Evolutionary conservation across 805 yeast species (phyloP).

Genomic region (Barnettozyma pratensis): DNA sequence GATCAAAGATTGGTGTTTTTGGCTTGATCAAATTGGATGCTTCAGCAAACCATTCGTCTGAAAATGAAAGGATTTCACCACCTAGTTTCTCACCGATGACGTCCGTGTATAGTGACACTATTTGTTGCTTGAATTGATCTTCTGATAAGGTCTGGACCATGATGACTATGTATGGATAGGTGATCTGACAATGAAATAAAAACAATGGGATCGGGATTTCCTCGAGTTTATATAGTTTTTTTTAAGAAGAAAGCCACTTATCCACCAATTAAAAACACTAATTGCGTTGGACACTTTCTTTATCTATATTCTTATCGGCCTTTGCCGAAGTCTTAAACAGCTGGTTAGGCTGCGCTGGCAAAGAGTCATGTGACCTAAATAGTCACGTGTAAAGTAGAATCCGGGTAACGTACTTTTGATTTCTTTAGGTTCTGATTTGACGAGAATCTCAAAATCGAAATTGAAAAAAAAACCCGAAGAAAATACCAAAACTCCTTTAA

Average conservation of each 20-base stretch:
- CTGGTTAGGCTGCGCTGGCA: neutral
- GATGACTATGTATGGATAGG: neutral
- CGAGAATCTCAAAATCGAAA: neutral
- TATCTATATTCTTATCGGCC: neutral
- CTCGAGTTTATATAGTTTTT: neutral
- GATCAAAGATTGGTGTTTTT: conserved; percentile 73
- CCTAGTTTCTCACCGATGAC: conserved; percentile 84
- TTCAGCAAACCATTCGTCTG: conserved; percentile 95
- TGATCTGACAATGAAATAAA: neutral
- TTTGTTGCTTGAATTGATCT: conserved; percentile 21
- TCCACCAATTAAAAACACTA: neutral
- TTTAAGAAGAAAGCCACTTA: neutral
- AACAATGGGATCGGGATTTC: neutral
- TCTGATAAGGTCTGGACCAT: conserved; percentile 11
- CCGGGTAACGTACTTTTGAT: neutral
- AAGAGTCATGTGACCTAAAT: no score
- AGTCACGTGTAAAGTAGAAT: neutral
- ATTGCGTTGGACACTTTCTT: neutral
- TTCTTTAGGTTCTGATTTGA: neutral
- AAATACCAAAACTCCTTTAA: neutral
- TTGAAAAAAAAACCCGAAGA: neutral
- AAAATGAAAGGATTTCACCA: conserved; percentile 60
- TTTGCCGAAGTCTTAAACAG: neutral
- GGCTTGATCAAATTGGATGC: conserved; percentile 86
- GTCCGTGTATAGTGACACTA: conserved; percentile 37